Evolutionary conservation across 345 rosid species (phyloP).

Genomic region (Aegle marmelos): DNA sequence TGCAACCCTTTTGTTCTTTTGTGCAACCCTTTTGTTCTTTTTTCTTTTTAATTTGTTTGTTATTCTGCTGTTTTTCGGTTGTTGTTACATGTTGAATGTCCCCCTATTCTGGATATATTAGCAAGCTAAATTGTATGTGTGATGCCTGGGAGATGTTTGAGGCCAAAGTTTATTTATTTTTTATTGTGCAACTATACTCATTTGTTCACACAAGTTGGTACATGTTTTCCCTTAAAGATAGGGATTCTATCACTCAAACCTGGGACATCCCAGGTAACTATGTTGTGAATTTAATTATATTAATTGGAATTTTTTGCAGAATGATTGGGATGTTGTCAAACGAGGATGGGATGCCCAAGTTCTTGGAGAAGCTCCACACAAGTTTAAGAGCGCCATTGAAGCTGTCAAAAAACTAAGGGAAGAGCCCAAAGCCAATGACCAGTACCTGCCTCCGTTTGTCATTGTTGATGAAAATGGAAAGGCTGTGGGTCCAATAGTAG

Average conservation of each 20-base stretch:
- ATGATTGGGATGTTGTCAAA: constrained; percentile 91
- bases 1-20: neutral
- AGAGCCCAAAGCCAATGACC: constrained; percentile 70
- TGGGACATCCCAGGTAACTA: neutral
- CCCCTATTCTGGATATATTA: neutral
- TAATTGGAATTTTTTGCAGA: constrained; percentile 37
- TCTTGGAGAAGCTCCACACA: constrained; percentile 95
- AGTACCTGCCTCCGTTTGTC: constrained; percentile 90
- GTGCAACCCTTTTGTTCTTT: neutral
- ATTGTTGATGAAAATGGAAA: constrained; percentile 72
- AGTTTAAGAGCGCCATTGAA: constrained; percentile 75
- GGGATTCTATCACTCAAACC: neutral
- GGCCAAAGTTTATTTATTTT: too few species aligned
- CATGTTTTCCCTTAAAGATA: neutral
- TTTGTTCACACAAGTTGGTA: neutral
- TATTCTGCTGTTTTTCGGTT: neutral
- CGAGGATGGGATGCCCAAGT: constrained; percentile 99
- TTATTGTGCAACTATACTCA: neutral
- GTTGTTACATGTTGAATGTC: neutral
- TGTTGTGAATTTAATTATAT: neutral
- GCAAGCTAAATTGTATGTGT: neutral
- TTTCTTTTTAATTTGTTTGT: neutral
- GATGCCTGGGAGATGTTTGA: neutral
- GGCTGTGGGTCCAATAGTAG: constrained; percentile 83
- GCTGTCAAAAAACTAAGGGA: constrained; percentile 82